A percentile compares a stretch with the other conserved stretches of the same genome.
Evolutionary conservation across 2,329 filamentous ascomycete species (phyloP).

Genomic region (Botryotinia globosa): DNA sequence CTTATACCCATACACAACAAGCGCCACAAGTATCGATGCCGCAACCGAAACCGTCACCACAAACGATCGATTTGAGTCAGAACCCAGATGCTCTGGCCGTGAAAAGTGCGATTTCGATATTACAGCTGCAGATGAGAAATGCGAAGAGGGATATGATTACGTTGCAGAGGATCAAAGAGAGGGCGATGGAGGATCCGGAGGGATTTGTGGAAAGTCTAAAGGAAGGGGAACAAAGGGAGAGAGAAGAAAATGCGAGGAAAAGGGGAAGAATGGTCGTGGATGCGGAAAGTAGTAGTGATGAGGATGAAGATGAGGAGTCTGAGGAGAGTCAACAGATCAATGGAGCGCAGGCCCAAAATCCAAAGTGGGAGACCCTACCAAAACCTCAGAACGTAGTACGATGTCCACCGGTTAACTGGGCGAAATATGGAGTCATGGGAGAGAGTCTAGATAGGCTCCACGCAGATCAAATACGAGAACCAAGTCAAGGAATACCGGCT

Average conservation of each 20-base stretch:
- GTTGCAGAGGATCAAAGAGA: constrained; percentile 66
- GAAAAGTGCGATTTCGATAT: constrained; percentile 76
- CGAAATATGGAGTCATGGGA: constrained; percentile 87
- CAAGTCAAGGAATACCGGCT: constrained; percentile 55
- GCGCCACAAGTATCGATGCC: constrained; percentile 42
- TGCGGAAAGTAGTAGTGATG: constrained; percentile 20
- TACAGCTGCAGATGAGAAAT: constrained; percentile 81
- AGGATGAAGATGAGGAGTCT: constrained; percentile 28
- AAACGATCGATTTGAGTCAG: constrained; percentile 55
- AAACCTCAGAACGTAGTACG: constrained; percentile 78
- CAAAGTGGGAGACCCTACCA: constrained; percentile 64
- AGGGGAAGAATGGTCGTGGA: constrained; percentile 29
- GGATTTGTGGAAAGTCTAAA: constrained; percentile 68
- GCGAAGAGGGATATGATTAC: constrained; percentile 71
- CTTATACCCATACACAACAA: constrained; percentile 48
- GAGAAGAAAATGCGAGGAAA: constrained; percentile 31
- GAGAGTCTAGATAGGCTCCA: constrained; percentile 82
- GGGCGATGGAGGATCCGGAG: constrained; percentile 67
- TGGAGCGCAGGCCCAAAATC: background rate
- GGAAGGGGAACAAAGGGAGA: constrained; percentile 54
- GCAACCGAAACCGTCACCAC: constrained; percentile 44
- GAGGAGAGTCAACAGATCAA: constrained; percentile 6
- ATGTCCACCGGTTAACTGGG: constrained; percentile 90
- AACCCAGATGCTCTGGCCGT: constrained; percentile 89
- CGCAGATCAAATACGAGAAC: constrained; percentile 69